Evolutionary conservation across 2,329 filamentous ascomycete genomes (phyloP).

Genomic region (Microcyclospora tardicrescens): DNA sequence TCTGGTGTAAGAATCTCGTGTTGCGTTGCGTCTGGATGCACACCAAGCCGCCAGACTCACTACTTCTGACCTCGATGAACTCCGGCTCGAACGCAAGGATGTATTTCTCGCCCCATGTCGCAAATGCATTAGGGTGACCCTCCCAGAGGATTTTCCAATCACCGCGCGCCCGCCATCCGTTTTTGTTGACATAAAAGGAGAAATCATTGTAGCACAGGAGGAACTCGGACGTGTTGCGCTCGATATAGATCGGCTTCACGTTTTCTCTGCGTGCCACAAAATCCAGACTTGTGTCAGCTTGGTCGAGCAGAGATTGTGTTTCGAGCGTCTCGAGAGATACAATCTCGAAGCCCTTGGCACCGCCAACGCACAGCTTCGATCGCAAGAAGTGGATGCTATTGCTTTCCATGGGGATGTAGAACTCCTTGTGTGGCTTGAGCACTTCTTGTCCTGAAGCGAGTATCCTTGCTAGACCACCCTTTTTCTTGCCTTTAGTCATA

Average conservation of each 20-base stretch:
- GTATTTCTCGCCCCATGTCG: conserved; percentile 80
- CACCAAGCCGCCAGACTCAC: conserved; percentile 80
- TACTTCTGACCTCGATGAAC: conserved; percentile 92
- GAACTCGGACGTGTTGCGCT: conserved; percentile 93
- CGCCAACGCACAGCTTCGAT: conserved; percentile 91
- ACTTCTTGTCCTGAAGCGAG: conserved; percentile 89
- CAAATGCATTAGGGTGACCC: conserved; percentile 81
- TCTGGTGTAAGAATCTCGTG: conserved; percentile 93
- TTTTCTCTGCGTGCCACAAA: conserved; percentile 91
- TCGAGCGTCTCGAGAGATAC: conserved; percentile 95
- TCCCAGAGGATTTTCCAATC: conserved; percentile 99
- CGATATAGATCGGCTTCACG: conserved; percentile 81
- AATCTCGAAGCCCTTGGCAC: conserved; percentile 90
- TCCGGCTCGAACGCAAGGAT: conserved; percentile 94
- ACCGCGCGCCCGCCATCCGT: conserved; percentile 88
- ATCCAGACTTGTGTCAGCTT: conserved; percentile 94
- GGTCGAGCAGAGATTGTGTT: conserved; percentile 89
- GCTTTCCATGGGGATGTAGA: conserved; percentile 97
- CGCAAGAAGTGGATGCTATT: conserved; percentile 96
- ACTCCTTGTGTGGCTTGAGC: conserved; percentile 94
- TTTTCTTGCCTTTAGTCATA: conserved; percentile 76
- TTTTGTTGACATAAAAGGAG: conserved; percentile 97
- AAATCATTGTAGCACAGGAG: conserved; percentile 97
- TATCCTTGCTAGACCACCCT: conserved; percentile 90
- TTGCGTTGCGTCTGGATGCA: conserved; percentile 95